Evolutionary conservation across 208 protist genomes (phyloP).

Genomic region (Acanthamoeba healyi): DNA sequence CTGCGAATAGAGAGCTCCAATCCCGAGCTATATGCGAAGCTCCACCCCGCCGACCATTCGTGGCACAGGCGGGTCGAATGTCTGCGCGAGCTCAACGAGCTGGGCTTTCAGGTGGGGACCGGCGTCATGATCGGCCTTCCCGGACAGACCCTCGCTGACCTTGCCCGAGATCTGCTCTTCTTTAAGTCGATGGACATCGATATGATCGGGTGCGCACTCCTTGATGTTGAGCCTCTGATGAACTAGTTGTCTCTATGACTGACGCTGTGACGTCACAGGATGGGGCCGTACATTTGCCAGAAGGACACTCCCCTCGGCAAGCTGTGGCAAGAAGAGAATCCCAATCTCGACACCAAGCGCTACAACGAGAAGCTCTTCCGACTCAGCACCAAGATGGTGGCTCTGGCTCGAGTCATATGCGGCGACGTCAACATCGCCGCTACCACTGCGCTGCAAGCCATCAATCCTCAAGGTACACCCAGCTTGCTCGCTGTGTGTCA

Average conservation of each 20-base stretch:
- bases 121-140: conserved; percentile 87
- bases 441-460: conserved; percentile 85
- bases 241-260: neutral
- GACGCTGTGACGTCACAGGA: neutral
- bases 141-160: conserved; percentile 81
- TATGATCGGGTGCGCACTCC: conserved; percentile 82
- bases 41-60: conserved; percentile 85
- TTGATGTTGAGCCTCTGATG: neutral
- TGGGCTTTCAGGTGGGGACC: conserved; percentile 80
- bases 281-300: conserved; percentile 85
- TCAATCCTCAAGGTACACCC: conserved; percentile 70
- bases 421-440: conserved; percentile 85
- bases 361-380: conserved; percentile 72
- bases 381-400: conserved; percentile 80
- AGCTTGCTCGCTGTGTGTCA: neutral
- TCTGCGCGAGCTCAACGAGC: conserved; percentile 75
- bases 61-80: conserved; percentile 76
- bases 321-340: conserved; percentile 73
- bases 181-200: conserved; percentile 81
- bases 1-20: conserved; percentile 87
- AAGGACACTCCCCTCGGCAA: conserved; percentile 81
- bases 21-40: conserved; percentile 82
- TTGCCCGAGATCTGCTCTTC: conserved; percentile 85
- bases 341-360: neutral
- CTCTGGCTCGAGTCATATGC: conserved; percentile 75